Evolutionary conservation across 2,329 filamentous ascomycete species (phyloP).

Genomic region (Exserohilum turcica): DNA sequence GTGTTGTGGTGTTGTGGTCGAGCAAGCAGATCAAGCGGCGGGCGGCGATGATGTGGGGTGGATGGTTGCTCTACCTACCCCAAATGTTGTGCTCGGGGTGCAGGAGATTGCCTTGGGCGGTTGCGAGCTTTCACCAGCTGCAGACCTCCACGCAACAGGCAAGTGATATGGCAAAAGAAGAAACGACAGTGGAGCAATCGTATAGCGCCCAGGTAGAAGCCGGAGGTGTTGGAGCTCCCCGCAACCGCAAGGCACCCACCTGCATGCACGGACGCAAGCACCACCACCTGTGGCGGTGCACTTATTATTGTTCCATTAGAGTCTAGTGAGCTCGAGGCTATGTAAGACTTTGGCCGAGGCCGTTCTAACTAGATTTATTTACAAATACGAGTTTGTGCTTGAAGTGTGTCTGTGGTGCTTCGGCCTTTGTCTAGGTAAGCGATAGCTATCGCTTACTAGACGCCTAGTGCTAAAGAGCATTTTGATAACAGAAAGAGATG

Average conservation of each 20-base stretch:
- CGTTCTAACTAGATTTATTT: too few relatives aligned
- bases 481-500: too few relatives aligned
- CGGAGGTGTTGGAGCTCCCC: slow-evolving; percentile 28
- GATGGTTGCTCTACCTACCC: background rate
- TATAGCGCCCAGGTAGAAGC: slow-evolving; percentile 7
- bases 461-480: too few relatives aligned
- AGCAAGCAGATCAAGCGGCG: slow-evolving; percentile 13
- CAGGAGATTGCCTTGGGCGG: background rate
- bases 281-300: slow-evolving; percentile 16
- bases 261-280: slow-evolving; percentile 21
- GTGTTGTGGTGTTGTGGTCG: slow-evolving; percentile 6
- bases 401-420: too few relatives aligned
- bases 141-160: background rate
- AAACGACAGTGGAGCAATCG: slow-evolving; percentile 11
- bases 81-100: background rate
- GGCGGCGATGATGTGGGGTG: slow-evolving; percentile 28
- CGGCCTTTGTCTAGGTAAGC: too few relatives aligned
- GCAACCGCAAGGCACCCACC: slow-evolving; percentile 35
- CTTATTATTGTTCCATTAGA: too few relatives aligned
- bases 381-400: too few relatives aligned
- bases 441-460: too few relatives aligned
- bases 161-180: background rate
- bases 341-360: too few relatives aligned
- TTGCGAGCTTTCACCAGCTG: background rate
- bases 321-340: too few relatives aligned